Base-by-base conservation (phyloP, 164 flowering plant genomes). In the Vitis rotundifolia region DNA sequence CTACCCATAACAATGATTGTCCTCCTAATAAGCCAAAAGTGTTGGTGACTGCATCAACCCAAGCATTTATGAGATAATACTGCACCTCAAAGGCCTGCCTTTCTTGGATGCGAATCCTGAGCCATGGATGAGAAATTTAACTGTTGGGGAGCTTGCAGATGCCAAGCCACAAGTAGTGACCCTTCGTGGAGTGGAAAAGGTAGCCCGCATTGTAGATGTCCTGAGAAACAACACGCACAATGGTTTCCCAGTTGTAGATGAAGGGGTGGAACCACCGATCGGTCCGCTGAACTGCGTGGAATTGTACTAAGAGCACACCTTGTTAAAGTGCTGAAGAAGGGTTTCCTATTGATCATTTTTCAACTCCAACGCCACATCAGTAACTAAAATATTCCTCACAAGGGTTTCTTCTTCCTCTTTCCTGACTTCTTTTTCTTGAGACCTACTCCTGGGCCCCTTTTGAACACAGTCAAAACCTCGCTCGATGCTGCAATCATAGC, bases 1-100 rank as follows among this genome's bases (percentile, higher is more conserved):
- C 94, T 95, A 1, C 98, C 98, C 58, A 84, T 90, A 22, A 89
- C 91, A 26, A 95, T 95, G 99, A 59, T 95, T 11, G 99, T 95
- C 54, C 86, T 95, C 14, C 86, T 95, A 1, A 92, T 95, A 11
- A 11, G 76, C 99, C 31, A 95, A 95, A 76, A 87, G 92, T 0
- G 99, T 92, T 1, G 99, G 93, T 47, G 99, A 95, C 64, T 60
- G 82, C 68, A 89, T 92, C 82, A 92, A 92, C 68, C 88, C 85
- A 14, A 89, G 99, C 73, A 86, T 95, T 13, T 95, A 95, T 19
- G 99, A 95, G 53, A 88, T 88, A 19, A 91, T 92, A 66, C 77
- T 92, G 53, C 78, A 91, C 22, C 83, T 95, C 11, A 95, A 95
- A 76, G 99, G 99, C 66, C 71, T 95, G 31, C 97, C 97, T 51